phyloP scores from a whole-genome alignment of 2,329 filamentous ascomycete species.

The Raffaelea deltoideospora region DNA sequence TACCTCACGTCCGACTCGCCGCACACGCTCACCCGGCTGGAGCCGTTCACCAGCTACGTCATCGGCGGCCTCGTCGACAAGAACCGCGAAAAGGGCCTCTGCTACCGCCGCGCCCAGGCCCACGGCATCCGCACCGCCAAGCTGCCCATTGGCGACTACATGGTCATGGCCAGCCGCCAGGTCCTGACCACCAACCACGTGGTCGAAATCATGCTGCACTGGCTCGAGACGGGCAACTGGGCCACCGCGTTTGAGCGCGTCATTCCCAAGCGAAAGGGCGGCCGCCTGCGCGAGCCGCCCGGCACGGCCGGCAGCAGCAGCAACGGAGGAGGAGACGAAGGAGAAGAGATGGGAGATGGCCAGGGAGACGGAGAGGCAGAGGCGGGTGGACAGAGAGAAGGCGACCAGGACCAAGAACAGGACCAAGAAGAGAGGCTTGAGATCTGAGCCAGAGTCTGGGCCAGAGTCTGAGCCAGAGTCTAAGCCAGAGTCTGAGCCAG shows the following conservation, averaged over 20 bases:
- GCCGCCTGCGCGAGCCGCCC: conserved; percentile 40
- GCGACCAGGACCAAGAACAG: conserved; percentile 1
- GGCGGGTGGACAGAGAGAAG: conserved; percentile 5
- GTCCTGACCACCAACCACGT: conserved; percentile 93
- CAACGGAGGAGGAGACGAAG: conserved; percentile 15
- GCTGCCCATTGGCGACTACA: conserved; percentile 86
- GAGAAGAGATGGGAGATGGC: conserved; percentile 2
- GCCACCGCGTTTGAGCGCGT: conserved; percentile 74
- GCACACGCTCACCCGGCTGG: conserved; percentile 65
- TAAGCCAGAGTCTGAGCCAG: no score
- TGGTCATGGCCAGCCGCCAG: conserved; percentile 75
- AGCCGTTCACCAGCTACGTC: conserved; percentile 81
- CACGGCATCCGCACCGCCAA: conserved; percentile 74
- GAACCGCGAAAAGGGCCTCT: conserved; percentile 90
- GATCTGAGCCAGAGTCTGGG: no score
- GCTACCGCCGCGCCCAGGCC: conserved; percentile 65
- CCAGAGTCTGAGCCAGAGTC: no score
- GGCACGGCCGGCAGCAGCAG: conserved; percentile 12
- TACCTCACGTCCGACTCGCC: conserved; percentile 91
- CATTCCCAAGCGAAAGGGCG: conserved; percentile 83
- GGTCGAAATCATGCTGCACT: conserved; percentile 87
- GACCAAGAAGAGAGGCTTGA: no score
- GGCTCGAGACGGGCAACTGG: conserved; percentile 86
- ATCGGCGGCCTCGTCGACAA: conserved; percentile 91
- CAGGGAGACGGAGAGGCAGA: not conserved